Evolutionary conservation across 495 filamentous ascomycete genomes (phyloP).

Genomic region (Hyaloscypha variabilis): DNA sequence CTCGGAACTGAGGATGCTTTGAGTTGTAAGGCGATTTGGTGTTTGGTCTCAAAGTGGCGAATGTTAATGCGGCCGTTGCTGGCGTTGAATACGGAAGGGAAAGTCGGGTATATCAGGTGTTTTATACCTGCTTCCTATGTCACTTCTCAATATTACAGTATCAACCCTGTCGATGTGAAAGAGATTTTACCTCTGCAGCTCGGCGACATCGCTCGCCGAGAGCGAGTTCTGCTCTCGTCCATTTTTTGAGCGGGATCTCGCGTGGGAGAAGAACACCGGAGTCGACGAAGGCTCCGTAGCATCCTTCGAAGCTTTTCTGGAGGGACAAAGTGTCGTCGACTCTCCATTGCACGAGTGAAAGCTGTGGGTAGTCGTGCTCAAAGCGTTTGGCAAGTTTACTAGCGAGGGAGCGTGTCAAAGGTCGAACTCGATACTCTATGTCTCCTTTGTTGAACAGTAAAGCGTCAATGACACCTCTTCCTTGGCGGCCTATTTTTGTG

Average conservation of each 20-base stretch:
- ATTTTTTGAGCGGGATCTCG: not conserved
- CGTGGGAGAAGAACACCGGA: slow-evolving; percentile 1
- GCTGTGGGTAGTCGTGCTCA: not conserved
- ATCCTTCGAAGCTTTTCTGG: not conserved
- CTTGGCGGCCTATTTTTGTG: not conserved
- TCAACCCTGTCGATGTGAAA: not conserved
- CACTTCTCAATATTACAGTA: not conserved
- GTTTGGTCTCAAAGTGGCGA: not conserved
- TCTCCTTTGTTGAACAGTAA: slow-evolving; percentile 1
- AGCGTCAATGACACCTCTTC: not conserved
- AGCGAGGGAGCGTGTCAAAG: not conserved
- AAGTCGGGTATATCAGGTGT: not conserved
- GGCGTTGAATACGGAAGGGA: not conserved
- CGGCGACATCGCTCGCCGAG: not conserved
- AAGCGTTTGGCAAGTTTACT: slow-evolving; percentile 3
- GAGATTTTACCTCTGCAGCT: not conserved
- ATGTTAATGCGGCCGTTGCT: slow-evolving; percentile 5
- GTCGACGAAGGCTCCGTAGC: not conserved
- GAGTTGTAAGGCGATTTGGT: not conserved
- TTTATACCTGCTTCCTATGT: not conserved
- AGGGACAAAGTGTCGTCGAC: not conserved
- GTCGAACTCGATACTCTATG: not conserved
- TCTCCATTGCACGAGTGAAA: not conserved
- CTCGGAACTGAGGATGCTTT: not conserved
- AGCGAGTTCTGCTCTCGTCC: not conserved